Percentiles rank a stretch among this genome's conserved stretches.
Conservation (phyloP, 441 rosid species). For the Jatropha podagrica region DNA sequence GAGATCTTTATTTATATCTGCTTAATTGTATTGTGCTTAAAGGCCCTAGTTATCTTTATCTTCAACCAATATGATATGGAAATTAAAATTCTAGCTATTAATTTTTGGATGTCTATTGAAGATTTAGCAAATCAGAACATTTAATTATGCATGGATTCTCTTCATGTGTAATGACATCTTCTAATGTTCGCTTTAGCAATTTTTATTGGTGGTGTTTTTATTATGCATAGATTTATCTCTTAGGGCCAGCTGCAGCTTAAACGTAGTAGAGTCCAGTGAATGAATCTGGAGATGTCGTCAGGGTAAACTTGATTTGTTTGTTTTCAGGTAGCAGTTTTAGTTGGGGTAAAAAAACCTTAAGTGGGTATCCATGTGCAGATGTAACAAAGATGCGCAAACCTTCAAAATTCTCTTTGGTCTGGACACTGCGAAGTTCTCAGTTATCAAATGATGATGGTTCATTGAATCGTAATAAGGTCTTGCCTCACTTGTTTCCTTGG, state of each 20-base stretch:
- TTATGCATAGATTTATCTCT: slow-evolving; percentile 1
- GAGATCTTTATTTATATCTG: background rate
- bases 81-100: background rate
- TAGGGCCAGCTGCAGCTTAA: background rate
- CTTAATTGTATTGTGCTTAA: background rate
- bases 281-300: slow-evolving; percentile 7
- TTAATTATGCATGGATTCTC: background rate
- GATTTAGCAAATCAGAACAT: background rate
- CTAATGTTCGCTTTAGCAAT: background rate
- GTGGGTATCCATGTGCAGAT: slow-evolving; percentile 35
- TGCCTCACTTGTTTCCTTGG: slow-evolving; percentile 87
- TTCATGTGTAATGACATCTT: background rate
- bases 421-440: slow-evolving; percentile 59
- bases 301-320: slow-evolving; percentile 16
- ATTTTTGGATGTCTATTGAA: background rate
- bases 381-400: slow-evolving; percentile 48
- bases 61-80: background rate
- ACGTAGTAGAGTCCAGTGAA: background rate
- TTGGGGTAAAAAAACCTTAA: slow-evolving; percentile 13
- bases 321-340: slow-evolving; percentile 5
- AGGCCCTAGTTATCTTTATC: background rate
- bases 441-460: slow-evolving; percentile 34
- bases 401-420: slow-evolving; percentile 69
- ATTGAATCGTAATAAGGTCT: slow-evolving; percentile 42
- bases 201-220: background rate